These are phyloP conservation scores for Neurospora hispaniola DNA, from an alignment of 495 filamentous ascomycete species.

Conservation along the genomic window DNA sequence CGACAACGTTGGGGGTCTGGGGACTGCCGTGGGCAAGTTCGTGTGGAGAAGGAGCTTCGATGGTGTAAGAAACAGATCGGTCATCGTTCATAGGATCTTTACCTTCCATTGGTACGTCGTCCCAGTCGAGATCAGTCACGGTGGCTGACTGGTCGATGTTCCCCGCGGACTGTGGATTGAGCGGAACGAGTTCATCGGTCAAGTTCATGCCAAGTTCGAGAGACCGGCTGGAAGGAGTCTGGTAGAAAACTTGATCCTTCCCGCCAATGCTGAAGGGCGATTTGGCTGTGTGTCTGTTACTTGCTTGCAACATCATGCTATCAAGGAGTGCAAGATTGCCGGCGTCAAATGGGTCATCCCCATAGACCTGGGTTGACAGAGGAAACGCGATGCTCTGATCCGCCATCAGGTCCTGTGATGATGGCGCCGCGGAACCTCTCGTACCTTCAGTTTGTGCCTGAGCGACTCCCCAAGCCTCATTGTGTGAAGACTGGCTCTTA, in stretches of 20 bases:
- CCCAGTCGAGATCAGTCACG: background rate
- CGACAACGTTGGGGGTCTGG: background rate
- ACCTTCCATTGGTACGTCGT: background rate
- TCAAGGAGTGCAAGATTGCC: background rate
- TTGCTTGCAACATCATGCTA: background rate
- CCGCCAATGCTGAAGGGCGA: background rate
- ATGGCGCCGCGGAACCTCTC: background rate
- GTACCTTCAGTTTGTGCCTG: background rate
- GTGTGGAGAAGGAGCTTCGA: background rate
- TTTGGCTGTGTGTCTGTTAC: background rate
- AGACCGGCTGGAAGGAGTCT: background rate
- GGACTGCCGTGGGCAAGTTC: conserved; percentile 2
- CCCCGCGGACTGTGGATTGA: background rate
- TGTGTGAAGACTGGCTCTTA: background rate
- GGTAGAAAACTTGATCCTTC: background rate
- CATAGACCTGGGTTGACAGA: background rate
- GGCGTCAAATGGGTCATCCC: background rate
- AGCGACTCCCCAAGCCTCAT: background rate
- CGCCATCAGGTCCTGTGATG: background rate
- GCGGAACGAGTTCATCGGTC: background rate
- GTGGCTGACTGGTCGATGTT: background rate
- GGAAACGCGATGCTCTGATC: background rate
- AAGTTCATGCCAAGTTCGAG: background rate
- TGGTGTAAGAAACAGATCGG: background rate
- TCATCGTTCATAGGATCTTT: conserved; percentile 2